Conservation (phyloP, 2,329 filamentous ascomycete genomes). For the Pseudocercospora pini-densiflorae region DNA sequence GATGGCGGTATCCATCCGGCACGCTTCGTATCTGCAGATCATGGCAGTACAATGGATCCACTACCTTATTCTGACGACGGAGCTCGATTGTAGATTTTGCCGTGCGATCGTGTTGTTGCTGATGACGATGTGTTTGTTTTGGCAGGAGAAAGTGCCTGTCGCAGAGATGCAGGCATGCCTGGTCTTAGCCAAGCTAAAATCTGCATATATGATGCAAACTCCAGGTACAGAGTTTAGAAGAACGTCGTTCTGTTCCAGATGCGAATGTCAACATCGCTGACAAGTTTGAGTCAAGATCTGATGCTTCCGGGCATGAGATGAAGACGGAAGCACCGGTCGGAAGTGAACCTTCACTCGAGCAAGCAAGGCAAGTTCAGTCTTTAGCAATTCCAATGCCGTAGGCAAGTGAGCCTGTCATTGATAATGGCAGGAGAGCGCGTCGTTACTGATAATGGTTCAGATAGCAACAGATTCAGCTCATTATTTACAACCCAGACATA, state of each 20-base stretch:
- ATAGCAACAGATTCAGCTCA: background rate
- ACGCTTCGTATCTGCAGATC: background rate
- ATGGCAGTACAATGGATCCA: background rate
- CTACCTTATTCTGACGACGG: constrained; percentile 5
- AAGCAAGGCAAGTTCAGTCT: background rate
- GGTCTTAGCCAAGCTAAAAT: background rate
- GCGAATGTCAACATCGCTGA: background rate
- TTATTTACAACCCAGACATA: background rate
- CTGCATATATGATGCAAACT: background rate
- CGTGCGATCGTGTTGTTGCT: background rate
- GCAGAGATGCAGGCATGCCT: background rate
- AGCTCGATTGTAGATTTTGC: background rate
- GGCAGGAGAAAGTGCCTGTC: background rate
- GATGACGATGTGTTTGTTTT: background rate
- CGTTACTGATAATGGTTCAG: background rate
- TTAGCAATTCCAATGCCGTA: background rate
- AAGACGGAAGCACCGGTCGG: background rate
- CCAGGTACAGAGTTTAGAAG: background rate
- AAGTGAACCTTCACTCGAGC: background rate
- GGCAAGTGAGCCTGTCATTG: background rate
- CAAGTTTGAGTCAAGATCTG: background rate
- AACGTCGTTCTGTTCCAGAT: background rate
- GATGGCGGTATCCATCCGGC: background rate
- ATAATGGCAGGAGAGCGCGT: too few species aligned
- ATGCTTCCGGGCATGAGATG: background rate